phyloP scores from a whole-genome alignment of 208 protist species.

The Trypanosoma scelopori region DNA sequence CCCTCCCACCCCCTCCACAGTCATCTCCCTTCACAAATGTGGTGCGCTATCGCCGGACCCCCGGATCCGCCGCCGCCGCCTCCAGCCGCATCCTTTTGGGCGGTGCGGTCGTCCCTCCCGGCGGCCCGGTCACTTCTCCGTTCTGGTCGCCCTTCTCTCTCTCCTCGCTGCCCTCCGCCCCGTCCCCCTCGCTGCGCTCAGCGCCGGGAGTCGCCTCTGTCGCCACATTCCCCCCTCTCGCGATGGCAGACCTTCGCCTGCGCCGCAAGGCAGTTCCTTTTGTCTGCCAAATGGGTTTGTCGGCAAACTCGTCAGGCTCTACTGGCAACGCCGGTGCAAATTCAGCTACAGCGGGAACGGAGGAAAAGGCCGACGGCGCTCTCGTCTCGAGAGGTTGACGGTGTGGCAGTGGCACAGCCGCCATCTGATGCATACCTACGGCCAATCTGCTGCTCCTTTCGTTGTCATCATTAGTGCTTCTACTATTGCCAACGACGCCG shows the following conservation, averaged over 20 bases:
- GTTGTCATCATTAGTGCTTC: background rate
- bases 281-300: slow-evolving; percentile 11
- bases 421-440: background rate
- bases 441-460: background rate
- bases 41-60: background rate
- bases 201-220: too few species aligned
- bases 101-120: background rate
- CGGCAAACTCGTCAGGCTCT: slow-evolving; percentile 20
- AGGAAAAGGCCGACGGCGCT: background rate
- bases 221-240: too few species aligned
- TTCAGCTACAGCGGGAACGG: background rate
- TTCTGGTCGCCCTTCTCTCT: too few species aligned
- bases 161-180: too few species aligned
- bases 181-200: too few species aligned
- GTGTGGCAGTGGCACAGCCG: background rate
- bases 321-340: background rate
- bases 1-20: too few species aligned
- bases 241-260: background rate
- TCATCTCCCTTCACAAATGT: too few species aligned
- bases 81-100: slow-evolving; percentile 6
- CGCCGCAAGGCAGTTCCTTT: background rate
- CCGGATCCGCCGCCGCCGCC: background rate
- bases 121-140: too few species aligned
- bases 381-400: background rate
- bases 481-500: background rate